Base-by-base conservation (phyloP, 2,329 filamentous ascomycete genomes). In the Lojkania enalia region DNA sequence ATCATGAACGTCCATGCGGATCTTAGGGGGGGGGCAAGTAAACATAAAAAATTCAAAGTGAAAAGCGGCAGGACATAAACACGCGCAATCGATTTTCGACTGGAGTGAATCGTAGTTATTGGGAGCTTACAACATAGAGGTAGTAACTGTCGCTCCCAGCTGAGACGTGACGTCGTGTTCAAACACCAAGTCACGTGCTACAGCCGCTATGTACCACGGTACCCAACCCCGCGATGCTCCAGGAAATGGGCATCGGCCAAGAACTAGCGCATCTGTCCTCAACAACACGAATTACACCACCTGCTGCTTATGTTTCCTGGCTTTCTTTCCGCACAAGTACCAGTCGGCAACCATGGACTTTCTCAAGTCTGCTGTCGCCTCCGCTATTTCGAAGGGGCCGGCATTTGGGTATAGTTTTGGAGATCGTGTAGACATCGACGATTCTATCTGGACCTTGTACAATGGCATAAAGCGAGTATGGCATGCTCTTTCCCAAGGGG, bases 371-470 rank as follows among this genome's bases (percentile, higher is more conserved):
- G 94, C 94, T 40, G 90, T 97, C 67, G 92, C 91, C 35, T 97
- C 94, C 50, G 92, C 91, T 58, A 97, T 99, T 63, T 89, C 94
- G 35, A 94, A 96, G 70, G 91, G 92, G 2, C 90, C 91, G 41
- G 86, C 91, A 4, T 95, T 96, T 66, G 90, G 90, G 3, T 97
- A 96, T 69, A 86, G 82, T 36, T 94, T 97, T 66, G 92, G 91
- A 61, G 94, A 99, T 71, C 84, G 87, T 68, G 87, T 97, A 48
- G 92, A 97, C 67, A 79, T 94, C 41, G 89, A 95, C 68, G 85
- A 94, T 64, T 96, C 92, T 19, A 91, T 97, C 61, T 99, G 94
- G 91, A 88, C 87, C n/a, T 76, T 99, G 46, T 86, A 94, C 73
- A 96, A 97, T 72, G 94, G 90, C 64, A 96, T 88, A 44, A 94